These are phyloP conservation scores for Lodderomyces theae DNA, from an alignment of 1,139 yeast species.

Conservation along the genomic window DNA sequence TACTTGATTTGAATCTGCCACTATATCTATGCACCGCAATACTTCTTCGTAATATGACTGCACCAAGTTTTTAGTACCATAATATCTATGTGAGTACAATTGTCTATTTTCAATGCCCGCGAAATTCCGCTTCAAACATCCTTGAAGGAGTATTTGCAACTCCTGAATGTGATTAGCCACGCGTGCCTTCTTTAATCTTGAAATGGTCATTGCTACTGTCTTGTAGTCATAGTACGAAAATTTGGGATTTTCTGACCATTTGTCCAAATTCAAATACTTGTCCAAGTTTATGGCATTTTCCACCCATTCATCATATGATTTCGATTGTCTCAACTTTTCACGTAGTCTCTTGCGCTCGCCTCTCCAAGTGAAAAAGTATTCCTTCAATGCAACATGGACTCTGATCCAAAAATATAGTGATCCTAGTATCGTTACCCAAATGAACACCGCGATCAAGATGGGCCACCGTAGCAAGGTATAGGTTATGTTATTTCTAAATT, in stretches of 20 bases:
- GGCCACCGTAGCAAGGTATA: slow-evolving; percentile 68
- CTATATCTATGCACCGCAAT: slow-evolving; percentile 42
- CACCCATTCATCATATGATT: slow-evolving; percentile 61
- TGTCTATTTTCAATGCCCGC: slow-evolving; percentile 77
- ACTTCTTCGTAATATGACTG: slow-evolving; percentile 56
- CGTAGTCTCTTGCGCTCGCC: slow-evolving; percentile 56
- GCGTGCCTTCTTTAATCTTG: slow-evolving; percentile 41
- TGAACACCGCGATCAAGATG: slow-evolving; percentile 45
- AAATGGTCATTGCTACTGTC: slow-evolving; percentile 51
- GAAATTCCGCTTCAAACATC: slow-evolving; percentile 69
- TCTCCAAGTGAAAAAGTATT: slow-evolving; percentile 55
- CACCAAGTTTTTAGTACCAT: slow-evolving; percentile 67
- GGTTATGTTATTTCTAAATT: slow-evolving; percentile 45
- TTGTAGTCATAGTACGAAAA: slow-evolving; percentile 70
- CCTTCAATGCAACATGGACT: slow-evolving; percentile 63
- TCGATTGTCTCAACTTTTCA: slow-evolving; percentile 46
- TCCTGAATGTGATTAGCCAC: slow-evolving; percentile 38
- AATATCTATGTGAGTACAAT: slow-evolving; percentile 70
- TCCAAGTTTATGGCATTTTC: slow-evolving; percentile 58
- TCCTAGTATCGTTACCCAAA: slow-evolving; percentile 56
- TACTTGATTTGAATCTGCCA: slow-evolving; percentile 40
- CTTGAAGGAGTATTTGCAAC: slow-evolving; percentile 56
- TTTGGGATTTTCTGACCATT: slow-evolving; percentile 62
- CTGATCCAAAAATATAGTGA: slow-evolving; percentile 52
- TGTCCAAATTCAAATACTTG: slow-evolving; percentile 52